Evolutionary conservation across 768 basidiomycete species (phyloP).

Genomic region (Mycena metata): DNA sequence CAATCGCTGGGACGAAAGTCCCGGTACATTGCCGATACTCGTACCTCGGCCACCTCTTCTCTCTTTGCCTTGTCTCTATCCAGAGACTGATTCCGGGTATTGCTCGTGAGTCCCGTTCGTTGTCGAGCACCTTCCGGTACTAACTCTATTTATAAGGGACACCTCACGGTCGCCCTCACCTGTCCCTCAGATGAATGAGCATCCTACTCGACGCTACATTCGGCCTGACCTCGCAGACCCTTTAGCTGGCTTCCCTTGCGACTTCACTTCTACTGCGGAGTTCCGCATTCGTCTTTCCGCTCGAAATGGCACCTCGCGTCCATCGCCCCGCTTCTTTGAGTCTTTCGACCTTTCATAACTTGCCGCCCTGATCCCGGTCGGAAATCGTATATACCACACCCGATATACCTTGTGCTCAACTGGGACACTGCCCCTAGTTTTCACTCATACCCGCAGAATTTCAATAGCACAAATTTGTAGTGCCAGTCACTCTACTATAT

Average conservation of each 20-base stretch:
- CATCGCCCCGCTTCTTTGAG: not conserved
- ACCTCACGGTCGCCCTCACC: conserved; percentile 9
- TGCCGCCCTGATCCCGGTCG: too few relatives aligned
- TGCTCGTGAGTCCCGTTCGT: conserved; percentile 14
- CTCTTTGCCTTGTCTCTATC: not conserved
- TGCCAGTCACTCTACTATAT: too few relatives aligned
- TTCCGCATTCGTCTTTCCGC: conserved; percentile 14
- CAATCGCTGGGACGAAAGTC: not conserved
- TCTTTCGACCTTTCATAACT: not conserved
- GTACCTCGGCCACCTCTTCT: conserved; percentile 21
- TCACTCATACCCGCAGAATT: too few relatives aligned
- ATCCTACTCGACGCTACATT: conserved; percentile 23
- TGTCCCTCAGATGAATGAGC: not conserved
- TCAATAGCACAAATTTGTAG: too few relatives aligned
- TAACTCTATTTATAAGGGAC: conserved; percentile 2
- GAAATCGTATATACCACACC: too few relatives aligned
- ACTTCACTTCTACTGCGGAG: conserved; percentile 1
- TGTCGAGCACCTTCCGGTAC: not conserved
- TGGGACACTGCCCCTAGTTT: too few relatives aligned
- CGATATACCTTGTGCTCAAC: too few relatives aligned
- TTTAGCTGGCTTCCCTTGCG: conserved; percentile 15
- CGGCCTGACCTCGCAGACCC: conserved; percentile 12
- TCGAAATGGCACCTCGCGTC: not conserved
- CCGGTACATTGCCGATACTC: conserved; percentile 5
- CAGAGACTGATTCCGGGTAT: conserved; percentile 16